Evolutionary conservation across 2,329 filamentous ascomycete genomes (phyloP).

Genomic region (Alternaria triticina): DNA sequence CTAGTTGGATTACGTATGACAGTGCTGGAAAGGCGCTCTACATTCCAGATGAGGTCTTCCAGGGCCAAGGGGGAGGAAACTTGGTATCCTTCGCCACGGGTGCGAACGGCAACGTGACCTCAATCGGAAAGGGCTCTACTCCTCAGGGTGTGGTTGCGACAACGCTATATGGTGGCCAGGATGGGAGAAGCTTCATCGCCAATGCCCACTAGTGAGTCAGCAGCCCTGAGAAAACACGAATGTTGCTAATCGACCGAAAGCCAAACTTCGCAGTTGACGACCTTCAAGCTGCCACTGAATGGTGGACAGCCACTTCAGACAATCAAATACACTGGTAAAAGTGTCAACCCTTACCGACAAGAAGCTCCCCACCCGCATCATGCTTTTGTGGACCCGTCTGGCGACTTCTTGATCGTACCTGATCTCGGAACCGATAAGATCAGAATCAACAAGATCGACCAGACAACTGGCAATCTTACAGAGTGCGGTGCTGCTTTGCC

Average conservation of each 20-base stretch:
- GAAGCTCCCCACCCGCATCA: slow-evolving; percentile 63
- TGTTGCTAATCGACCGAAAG: slow-evolving; percentile 16
- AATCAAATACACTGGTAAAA: slow-evolving; percentile 44
- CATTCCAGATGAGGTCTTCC: slow-evolving; percentile 36
- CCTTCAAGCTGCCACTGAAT: slow-evolving; percentile 44
- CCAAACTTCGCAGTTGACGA: slow-evolving; percentile 40
- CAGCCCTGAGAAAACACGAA: accelerated
- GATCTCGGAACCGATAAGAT: slow-evolving; percentile 64
- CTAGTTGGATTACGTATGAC: slow-evolving; percentile 44
- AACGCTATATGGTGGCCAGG: slow-evolving; percentile 35
- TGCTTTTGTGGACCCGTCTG: slow-evolving; percentile 57
- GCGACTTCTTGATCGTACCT: slow-evolving; percentile 57
- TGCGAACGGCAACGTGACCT: slow-evolving; percentile 31
- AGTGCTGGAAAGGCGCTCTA: slow-evolving; percentile 32
- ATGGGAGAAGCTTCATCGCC: slow-evolving; percentile 40
- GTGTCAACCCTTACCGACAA: slow-evolving; percentile 58
- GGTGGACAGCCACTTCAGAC: slow-evolving; percentile 36
- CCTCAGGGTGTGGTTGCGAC: slow-evolving; percentile 34
- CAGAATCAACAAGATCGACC: slow-evolving; percentile 60
- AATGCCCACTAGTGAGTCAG: slow-evolving; percentile 41
- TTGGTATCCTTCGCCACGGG: slow-evolving; percentile 34
- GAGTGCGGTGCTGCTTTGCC: slow-evolving; percentile 54
- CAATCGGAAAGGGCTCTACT: slow-evolving; percentile 31
- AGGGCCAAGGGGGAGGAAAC: slow-evolving; percentile 22
- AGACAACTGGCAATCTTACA: slow-evolving; percentile 53